phyloP scores from a whole-genome alignment of 345 rosid species.

The Viola odorata region DNA sequence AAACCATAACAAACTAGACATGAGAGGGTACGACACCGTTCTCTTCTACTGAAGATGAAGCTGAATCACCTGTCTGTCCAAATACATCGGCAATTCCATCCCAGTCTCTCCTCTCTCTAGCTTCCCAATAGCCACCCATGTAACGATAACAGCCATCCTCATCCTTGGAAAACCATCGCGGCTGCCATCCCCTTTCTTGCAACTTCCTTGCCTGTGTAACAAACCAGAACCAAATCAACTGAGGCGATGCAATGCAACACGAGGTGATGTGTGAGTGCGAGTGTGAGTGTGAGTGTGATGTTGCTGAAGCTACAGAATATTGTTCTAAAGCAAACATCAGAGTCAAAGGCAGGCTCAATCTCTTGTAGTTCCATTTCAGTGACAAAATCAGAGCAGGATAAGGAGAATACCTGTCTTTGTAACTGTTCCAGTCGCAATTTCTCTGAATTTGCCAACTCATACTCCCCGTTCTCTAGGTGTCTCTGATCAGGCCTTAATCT shows the following conservation, averaged over 20 bases:
- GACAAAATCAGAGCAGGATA: background rate
- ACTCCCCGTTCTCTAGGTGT: conserved; percentile 89
- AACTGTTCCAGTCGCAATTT: conserved; percentile 90
- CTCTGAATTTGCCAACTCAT: conserved; percentile 88
- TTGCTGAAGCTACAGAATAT: background rate
- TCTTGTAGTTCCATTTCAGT: background rate
- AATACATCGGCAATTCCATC: conserved; percentile 65
- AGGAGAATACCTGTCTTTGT: conserved; percentile 81
- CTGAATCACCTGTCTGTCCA: conserved; percentile 45
- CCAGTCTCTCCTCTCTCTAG: conserved; percentile 70
- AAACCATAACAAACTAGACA: background rate
- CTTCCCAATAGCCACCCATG: conserved; percentile 90
- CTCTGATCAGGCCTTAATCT: conserved; percentile 97
- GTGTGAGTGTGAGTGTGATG: background rate
- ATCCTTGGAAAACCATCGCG: conserved; percentile 82
- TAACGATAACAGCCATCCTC: conserved; percentile 87
- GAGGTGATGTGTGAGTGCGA: too few species aligned
- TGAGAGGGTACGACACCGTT: conserved; percentile 15
- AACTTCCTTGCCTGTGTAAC: conserved; percentile 77
- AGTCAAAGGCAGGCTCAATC: background rate
- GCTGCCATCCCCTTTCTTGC: conserved; percentile 99
- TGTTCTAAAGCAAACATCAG: too few species aligned
- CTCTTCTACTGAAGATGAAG: conserved; percentile 31
- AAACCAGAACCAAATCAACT: background rate
- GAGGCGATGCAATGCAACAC: background rate